Evolutionary conservation across 164 flowering plant species (phyloP), one percentile per base, ranked within the genome.

Genomic region (Litsea cubeba): DNA sequence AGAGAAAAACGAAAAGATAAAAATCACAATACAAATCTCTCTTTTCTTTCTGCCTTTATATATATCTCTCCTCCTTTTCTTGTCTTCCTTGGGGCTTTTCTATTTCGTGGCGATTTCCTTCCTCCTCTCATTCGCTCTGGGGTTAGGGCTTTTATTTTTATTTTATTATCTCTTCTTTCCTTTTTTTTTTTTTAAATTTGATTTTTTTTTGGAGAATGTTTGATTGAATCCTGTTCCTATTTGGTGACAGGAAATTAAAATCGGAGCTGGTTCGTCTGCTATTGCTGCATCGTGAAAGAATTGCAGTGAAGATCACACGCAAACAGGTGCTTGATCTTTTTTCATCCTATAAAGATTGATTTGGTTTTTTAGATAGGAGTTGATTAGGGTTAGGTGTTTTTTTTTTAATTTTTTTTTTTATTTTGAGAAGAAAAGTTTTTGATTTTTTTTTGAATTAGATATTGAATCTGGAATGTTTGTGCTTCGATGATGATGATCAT

Each of bases 211-310:
- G 12, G n/a, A 22, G 49, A 12, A 32, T 28, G 71, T 12, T 20
- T 40, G 40, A 68, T 68, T 68, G 69, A 66, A 28, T 66, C 22
- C 8, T 46, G 23, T 18, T n/a, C 25, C 40, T 46, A 18, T 35
- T 40, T 68, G 71, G 71, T 8, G 25, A 23, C 57, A 68, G 71
- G 71, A 46, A 68, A 68, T 68, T 51, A 51, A 11, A 3, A 18
- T 35, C 54, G 25, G 50, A 28, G 11, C 20, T 22, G 54, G 71
- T 8, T 20, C 54, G 24, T 46, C 69, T 17, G 32, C 18, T 20
- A 3, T 30, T 4, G 35, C 35, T 30, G 35, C 35, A 30, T 30
- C 35, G 35, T 5, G n/a, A n/a, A 26, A 30, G 69, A 12, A 68
- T 20, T 50, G 71, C 23, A 10, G 23, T 22, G 54, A 23, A 40